Evolutionary conservation across 177 flowering plant species (phyloP).

Genomic region (Vitis hybrid): DNA sequence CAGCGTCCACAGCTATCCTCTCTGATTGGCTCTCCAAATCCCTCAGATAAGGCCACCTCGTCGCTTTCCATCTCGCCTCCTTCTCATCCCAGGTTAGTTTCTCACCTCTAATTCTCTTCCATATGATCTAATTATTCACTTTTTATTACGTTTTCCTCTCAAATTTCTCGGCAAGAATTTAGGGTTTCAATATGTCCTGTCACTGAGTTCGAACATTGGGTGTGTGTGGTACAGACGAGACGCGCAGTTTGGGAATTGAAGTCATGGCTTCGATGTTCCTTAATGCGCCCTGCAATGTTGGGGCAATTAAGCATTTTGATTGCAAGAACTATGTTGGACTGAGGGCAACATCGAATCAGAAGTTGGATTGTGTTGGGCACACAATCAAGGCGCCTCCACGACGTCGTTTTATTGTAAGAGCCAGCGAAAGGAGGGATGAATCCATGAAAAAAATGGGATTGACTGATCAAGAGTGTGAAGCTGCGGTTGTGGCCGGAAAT

Average conservation of each 20-base stretch:
- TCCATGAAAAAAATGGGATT: slow-evolving; percentile 39
- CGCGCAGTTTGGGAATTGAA: neutral
- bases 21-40: too few relatives aligned
- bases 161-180: neutral
- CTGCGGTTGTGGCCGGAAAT: slow-evolving; percentile 88
- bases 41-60: too few relatives aligned
- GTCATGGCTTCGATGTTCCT: slow-evolving; percentile 41
- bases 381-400: slow-evolving; percentile 4
- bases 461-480: slow-evolving; percentile 81
- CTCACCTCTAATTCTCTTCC: too few relatives aligned
- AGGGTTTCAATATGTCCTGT: too few relatives aligned
- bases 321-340: slow-evolving; percentile 29
- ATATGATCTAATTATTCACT: too few relatives aligned
- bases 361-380: slow-evolving; percentile 12
- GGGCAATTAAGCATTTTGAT: slow-evolving; percentile 28
- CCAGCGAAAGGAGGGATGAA: slow-evolving; percentile 32
- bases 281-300: slow-evolving; percentile 25
- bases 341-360: slow-evolving; percentile 18
- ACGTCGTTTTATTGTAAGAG: slow-evolving; percentile 38
- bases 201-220: too few relatives aligned
- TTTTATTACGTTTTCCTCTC: too few relatives aligned
- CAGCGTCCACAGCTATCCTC: too few relatives aligned
- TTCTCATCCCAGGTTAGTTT: too few relatives aligned
- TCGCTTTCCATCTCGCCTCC: too few relatives aligned
- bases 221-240: too few relatives aligned